A percentile compares a stretch with the other conserved stretches of the same genome.
These are phyloP conservation scores for Mortierella sp. DNA, from an alignment of 371 early-diverging fungal genomes.

Conservation along the genomic window DNA sequence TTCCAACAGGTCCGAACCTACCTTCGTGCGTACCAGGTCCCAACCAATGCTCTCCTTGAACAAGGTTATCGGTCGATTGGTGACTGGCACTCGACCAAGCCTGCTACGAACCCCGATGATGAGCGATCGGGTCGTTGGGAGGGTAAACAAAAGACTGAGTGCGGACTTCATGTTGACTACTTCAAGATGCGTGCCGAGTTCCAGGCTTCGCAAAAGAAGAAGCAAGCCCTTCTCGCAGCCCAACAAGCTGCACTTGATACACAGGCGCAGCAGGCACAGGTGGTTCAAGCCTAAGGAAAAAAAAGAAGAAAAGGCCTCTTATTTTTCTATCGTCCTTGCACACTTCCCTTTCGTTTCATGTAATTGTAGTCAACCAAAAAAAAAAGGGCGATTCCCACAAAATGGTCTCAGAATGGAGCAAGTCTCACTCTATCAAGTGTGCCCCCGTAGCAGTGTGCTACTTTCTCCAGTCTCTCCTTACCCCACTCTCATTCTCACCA, in stretches of 20 bases:
- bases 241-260: constrained; percentile 7
- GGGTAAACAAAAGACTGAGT: constrained; percentile 91
- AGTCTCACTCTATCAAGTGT: too few species aligned
- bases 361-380: too few species aligned
- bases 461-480: too few species aligned
- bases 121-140: constrained; percentile 95
- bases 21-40: constrained; percentile 86
- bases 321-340: too few species aligned
- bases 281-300: too few species aligned
- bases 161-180: constrained; percentile 95
- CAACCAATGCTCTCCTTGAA: constrained; percentile 89
- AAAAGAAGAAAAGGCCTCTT: too few species aligned
- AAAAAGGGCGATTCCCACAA: too few species aligned
- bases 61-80: constrained; percentile 94
- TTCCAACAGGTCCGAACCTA: constrained; percentile 89
- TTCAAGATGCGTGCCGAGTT: constrained; percentile 85
- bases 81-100: constrained; percentile 91
- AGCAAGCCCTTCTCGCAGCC: constrained; percentile 41
- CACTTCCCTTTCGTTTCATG: too few species aligned
- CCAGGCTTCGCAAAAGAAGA: constrained; percentile 58
- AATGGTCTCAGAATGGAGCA: too few species aligned
- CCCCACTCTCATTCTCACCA: too few species aligned
- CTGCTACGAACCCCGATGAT: constrained; percentile 69
- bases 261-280: constrained; percentile 7
- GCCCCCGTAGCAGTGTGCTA: too few species aligned